Evolutionary conservation across 305 asterid genomes (phyloP), one percentile per base, ranked within the genome.

Genomic region (Fraxinus albicans): DNA sequence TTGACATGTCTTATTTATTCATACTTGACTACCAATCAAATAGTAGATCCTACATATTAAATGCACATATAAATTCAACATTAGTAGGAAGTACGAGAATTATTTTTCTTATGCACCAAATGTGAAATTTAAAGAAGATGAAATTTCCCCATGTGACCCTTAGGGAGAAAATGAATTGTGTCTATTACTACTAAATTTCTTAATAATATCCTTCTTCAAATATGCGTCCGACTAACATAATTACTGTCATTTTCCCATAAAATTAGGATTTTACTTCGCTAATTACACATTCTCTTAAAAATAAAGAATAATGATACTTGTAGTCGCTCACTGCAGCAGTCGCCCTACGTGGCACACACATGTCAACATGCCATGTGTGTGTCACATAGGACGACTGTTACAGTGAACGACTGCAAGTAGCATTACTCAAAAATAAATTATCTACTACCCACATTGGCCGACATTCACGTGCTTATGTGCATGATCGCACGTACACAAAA

Each of bases 381-480:
- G 27, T 25, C 27, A 25, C 27, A 25, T 25, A 25, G 27, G 27
- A 25, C 27, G 27, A 25, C 27, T 25, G 27, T 1, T 25, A 1
- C 27, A 25, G 27, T 25, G 1, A 25, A 1, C 27, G 27, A 25
- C 27, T 25, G 27, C 27, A 25, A 25, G 27, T 25, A 25, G 27
- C 27, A 25, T 25, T 25, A 25, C 27, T 25, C 27, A 25, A 25
- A 47, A 47, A 50, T 50, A 50, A 50, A 17, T 60, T 21, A 70
- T 73, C 73, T 44, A 29, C 42, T 9, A 58, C 60, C 23, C 31
- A 60, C 23, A 78, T 40, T 77, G 86, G 87, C 85, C 79, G 88
- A 86, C 89, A 87, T 80, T 86, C 91, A 90, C 94, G 94, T 91
- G 92, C 90, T 83, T 86, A 84, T 81, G 35, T 83, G 88, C 87